phyloP scores from a whole-genome alignment of 1,284 basidiomycete genomes.

The Chalciporus piperatoides region DNA sequence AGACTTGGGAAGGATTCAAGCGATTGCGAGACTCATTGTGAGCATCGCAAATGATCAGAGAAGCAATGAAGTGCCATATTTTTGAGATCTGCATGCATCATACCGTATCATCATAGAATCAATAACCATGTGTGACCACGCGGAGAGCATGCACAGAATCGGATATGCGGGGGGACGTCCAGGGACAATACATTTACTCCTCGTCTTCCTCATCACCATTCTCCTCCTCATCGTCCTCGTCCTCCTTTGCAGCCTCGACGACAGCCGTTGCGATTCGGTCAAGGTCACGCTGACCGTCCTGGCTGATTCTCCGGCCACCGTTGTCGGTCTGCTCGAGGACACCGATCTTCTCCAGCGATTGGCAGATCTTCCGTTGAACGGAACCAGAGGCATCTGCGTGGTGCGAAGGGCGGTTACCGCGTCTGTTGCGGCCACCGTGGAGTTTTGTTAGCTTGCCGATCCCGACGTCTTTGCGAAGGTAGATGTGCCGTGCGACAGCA shows the following conservation, averaged over 20 bases:
- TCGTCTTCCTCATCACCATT: conserved; percentile 71
- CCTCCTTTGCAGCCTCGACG: conserved; percentile 83
- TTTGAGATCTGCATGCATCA: conserved; percentile 41
- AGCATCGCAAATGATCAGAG: conserved; percentile 3
- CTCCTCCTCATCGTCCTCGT: conserved; percentile 84
- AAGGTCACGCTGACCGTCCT: conserved; percentile 96
- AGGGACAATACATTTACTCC: conserved; percentile 39
- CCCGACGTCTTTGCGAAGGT: conserved; percentile 98
- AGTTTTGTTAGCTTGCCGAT: conserved; percentile 96
- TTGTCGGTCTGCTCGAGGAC: conserved; percentile 93
- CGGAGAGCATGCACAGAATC: conserved; percentile 19
- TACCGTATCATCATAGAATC: conserved; percentile 38
- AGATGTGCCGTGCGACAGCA: conserved; percentile 98
- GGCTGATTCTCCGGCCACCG: conserved; percentile 93
- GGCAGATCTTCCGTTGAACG: conserved; percentile 90
- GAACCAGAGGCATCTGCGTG: conserved; percentile 86
- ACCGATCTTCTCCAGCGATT: conserved; percentile 98
- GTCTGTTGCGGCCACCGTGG: conserved; percentile 94
- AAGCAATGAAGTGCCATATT: conserved; percentile 27
- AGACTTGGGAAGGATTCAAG: neutral
- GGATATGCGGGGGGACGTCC: conserved; percentile 19
- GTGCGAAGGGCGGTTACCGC: conserved; percentile 94
- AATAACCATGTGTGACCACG: conserved; percentile 30
- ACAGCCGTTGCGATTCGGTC: conserved; percentile 99
- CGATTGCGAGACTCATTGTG: neutral